These are phyloP conservation scores for Panellus pusillus DNA, from an alignment of 768 basidiomycete species.

Conservation along the genomic window DNA sequence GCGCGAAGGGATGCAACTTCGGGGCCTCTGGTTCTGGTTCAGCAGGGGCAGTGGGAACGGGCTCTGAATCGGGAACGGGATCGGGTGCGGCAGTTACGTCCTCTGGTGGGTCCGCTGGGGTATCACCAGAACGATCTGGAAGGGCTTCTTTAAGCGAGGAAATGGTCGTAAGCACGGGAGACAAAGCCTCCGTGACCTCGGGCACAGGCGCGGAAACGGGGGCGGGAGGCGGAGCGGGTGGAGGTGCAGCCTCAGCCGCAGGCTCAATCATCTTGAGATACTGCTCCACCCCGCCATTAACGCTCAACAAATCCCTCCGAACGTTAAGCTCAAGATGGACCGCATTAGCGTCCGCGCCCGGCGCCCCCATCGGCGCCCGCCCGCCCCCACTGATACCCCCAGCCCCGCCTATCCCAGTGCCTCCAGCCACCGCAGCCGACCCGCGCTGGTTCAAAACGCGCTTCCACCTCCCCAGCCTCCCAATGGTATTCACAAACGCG, in stretches of 20 bases:
- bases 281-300: constrained; percentile 64
- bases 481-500: constrained; percentile 79
- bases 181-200: background rate
- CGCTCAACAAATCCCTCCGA: constrained; percentile 59
- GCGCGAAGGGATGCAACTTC: constrained; percentile 1
- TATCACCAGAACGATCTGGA: too few relatives aligned
- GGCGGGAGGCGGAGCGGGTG: background rate
- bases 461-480: constrained; percentile 79
- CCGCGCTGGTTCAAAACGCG: constrained; percentile 62
- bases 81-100: background rate
- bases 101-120: too few relatives aligned
- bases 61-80: background rate
- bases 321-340: constrained; percentile 68
- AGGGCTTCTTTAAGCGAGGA: too few relatives aligned
- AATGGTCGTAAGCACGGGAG: background rate
- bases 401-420: constrained; percentile 3
- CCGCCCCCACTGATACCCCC: constrained; percentile 6
- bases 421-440: background rate
- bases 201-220: background rate
- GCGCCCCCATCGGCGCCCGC: constrained; percentile 30
- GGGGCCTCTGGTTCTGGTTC: constrained; percentile 2
- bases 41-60: background rate
- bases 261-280: constrained; percentile 61
- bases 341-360: constrained; percentile 56
- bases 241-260: constrained; percentile 1